Conservation (phyloP, 2,329 filamentous ascomycete species). For the Aspergillus clavatus region DNA sequence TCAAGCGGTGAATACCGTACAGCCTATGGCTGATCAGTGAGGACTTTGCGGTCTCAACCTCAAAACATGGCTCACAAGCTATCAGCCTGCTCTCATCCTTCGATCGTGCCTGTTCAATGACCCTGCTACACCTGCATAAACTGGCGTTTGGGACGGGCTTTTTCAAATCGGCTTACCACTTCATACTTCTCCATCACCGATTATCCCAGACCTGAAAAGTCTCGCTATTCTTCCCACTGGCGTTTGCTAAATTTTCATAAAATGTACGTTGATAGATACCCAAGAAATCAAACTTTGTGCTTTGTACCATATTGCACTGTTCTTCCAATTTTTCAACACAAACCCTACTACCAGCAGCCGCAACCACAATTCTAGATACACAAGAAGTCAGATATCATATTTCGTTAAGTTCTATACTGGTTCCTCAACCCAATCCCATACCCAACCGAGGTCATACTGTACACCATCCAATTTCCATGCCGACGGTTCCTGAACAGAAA, state of each 20-base stretch:
- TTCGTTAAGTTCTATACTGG: background rate
- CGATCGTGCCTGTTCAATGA: background rate
- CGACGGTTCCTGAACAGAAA: background rate
- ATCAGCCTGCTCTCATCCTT: background rate
- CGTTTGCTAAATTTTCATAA: slow-evolving; percentile 12
- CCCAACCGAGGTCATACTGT: too few species aligned
- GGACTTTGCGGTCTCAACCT: too few species aligned
- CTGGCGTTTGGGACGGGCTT: slow-evolving; percentile 7
- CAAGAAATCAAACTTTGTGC: slow-evolving; percentile 2
- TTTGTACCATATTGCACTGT: background rate
- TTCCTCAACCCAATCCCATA: background rate
- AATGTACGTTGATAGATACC: slow-evolving; percentile 11
- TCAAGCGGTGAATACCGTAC: slow-evolving; percentile 35
- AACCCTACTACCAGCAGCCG: too few species aligned
- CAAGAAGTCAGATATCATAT: slow-evolving; percentile 3
- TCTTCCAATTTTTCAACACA: too few species aligned
- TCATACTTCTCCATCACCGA: background rate
- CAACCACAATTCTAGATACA: too few species aligned
- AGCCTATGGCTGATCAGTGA: too few species aligned
- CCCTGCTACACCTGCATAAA: background rate
- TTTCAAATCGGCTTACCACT: background rate
- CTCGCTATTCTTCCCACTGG: slow-evolving; percentile 19
- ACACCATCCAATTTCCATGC: too few species aligned
- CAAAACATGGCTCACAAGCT: too few species aligned
- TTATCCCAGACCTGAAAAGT: background rate